Conservation (phyloP, 345 rosid genomes). For the Psidium guajava region DNA sequence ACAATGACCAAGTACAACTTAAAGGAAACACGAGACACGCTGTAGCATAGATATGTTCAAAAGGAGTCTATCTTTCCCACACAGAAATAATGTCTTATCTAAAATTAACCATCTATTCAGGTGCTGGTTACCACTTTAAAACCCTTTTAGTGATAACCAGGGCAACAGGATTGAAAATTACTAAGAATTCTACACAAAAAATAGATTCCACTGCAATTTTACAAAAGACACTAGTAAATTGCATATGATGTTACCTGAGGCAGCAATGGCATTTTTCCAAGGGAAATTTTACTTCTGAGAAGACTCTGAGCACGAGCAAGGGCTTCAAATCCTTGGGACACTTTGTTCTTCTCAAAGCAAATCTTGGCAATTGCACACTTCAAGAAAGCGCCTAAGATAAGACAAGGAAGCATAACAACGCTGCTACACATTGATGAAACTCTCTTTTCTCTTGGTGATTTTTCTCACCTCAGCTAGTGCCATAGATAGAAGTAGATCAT, state of each 20-base stretch:
- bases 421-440: conserved; percentile 14
- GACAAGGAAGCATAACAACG: conserved; percentile 50
- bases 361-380: conserved; percentile 91
- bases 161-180: neutral
- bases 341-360: conserved; percentile 76
- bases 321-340: conserved; percentile 93
- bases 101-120: neutral
- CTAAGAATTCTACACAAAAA: neutral
- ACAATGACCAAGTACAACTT: neutral
- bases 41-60: neutral
- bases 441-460: conserved; percentile 12
- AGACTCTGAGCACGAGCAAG: conserved; percentile 90
- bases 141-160: neutral
- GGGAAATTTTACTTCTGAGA: conserved; percentile 76
- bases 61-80: neutral
- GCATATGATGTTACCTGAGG: conserved; percentile 41
- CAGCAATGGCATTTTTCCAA: conserved; percentile 61
- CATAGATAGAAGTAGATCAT: conserved; percentile 83
- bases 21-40: neutral
- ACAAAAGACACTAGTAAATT: neutral
- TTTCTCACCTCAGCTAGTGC: conserved; percentile 90
- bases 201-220: neutral
- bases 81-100: neutral
- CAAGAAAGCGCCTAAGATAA: conserved; percentile 65
- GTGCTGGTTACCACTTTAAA: neutral